Base-by-base conservation (phyloP, 371 early-diverging fungal species). In the Rhizopus microsporus region DNA sequence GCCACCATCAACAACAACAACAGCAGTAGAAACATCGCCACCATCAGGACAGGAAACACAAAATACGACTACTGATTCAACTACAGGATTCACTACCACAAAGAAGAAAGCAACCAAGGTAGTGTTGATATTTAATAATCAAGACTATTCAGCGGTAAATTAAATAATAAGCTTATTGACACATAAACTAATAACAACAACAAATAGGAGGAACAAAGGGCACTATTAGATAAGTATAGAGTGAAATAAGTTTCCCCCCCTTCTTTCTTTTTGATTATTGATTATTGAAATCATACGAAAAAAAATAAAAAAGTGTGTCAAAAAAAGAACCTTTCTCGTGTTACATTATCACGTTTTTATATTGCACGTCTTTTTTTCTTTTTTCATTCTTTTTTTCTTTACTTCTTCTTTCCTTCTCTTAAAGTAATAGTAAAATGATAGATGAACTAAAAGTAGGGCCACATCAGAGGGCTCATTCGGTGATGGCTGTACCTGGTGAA, bases 1-100 rank as follows among this genome's bases (percentile, higher is more conserved):
- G 31, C 42, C 93, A 56, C 93, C 95, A 30, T 93, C 94, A 12
- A 88, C 92, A 16, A 15, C n/a, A 8, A 32, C 49, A 33, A 16
- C 32, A 33, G 44, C 51, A 16, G 38, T 37, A 7, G 33, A 30
- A 40, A 30, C 23, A 23, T 39, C 94, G 54, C 94, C 95, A 30
- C 92, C 94, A 12, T 87, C 92, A 16, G 15, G 6, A 8, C n/a
- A 7, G 12, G n/a, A 32, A 10, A 34, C 51, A 37, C 10, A 29
- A 16, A 51, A 37, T 23, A 23, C 30, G 38, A 9, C 51, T 31
- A 32, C 53, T 6, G 23, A 23, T 23, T 13, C 46, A 7, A 62
- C 90, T 31, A 23, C 51, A 16, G 47, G 32, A 47, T 43, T 42
- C 35, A 39, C 50, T 43, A 13, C 17, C n/a, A 23, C 33, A 9